Percentiles rank a stretch among this genome's conserved stretches.
Evolutionary conservation across 345 rosid genomes (phyloP).

Genomic region (Punica granatum): DNA sequence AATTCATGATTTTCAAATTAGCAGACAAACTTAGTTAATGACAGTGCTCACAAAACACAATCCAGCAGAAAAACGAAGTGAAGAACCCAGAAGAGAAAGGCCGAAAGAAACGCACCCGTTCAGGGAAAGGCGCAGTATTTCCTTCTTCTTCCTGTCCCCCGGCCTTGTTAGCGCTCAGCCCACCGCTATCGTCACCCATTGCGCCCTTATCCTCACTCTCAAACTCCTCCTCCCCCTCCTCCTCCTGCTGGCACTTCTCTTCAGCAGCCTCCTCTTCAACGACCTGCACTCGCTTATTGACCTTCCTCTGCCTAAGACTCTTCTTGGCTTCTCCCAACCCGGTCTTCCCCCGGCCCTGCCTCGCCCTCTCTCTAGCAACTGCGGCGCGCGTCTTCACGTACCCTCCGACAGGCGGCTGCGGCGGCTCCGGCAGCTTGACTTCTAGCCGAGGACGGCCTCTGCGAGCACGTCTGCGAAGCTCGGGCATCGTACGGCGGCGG

Average conservation of each 20-base stretch:
- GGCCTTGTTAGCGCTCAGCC: constrained; percentile 65
- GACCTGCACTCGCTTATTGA: constrained; percentile 24
- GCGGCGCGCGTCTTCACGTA: constrained; percentile 36
- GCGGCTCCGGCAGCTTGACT: constrained; percentile 17
- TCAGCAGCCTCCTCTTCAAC: neutral
- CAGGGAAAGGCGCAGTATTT: constrained; percentile 81
- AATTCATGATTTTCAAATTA: neutral
- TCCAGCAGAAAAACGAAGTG: neutral
- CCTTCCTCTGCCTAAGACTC: constrained; percentile 22
- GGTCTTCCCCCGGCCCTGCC: constrained; percentile 37
- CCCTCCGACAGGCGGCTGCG: constrained; percentile 18
- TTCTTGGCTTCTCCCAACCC: constrained; percentile 50
- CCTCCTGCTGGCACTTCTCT: constrained; percentile 10
- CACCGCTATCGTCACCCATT: constrained; percentile 68
- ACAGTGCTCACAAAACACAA: neutral
- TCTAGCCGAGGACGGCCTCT: constrained; percentile 41
- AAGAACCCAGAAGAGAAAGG: neutral
- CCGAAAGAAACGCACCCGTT: constrained; percentile 39
- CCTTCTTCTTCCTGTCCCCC: constrained; percentile 89
- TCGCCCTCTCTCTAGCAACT: constrained; percentile 32
- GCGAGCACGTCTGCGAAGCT: constrained; percentile 79
- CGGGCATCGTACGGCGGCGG: constrained; percentile 73
- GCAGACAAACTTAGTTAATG: neutral
- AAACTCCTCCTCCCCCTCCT: constrained; percentile 26
- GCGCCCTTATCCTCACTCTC: constrained; percentile 28